phyloP scores from a whole-genome alignment of 306 rosid species.

The Begonia loranthoides region DNA sequence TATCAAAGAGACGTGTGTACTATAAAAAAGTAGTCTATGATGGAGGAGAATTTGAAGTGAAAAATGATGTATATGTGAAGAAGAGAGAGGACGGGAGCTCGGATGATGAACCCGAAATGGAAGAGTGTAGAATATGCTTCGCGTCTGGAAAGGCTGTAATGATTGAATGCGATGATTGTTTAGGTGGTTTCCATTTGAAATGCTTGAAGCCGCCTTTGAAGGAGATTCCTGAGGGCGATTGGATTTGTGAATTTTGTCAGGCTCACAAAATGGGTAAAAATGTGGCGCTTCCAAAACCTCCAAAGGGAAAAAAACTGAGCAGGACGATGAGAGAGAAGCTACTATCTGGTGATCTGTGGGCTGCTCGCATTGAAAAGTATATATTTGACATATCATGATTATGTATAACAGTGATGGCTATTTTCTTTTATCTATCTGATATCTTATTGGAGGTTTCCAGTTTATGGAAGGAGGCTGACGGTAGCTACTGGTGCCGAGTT shows the following conservation, averaged over 20 bases:
- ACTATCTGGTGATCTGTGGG: slow-evolving; percentile 78
- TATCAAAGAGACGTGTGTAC: slow-evolving; percentile 26
- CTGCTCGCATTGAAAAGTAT: slow-evolving; percentile 54
- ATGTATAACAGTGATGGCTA: slow-evolving; percentile 1
- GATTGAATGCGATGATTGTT: slow-evolving; percentile 91
- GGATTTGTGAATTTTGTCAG: slow-evolving; percentile 64
- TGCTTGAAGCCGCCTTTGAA: slow-evolving; percentile 71
- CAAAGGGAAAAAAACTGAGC: slow-evolving; percentile 43
- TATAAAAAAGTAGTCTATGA: slow-evolving; percentile 68
- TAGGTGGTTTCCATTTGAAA: slow-evolving; percentile 76
- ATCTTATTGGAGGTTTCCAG: slow-evolving; percentile 25
- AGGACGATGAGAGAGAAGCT: slow-evolving; percentile 82
- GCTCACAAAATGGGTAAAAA: slow-evolving; percentile 50
- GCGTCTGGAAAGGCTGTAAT: slow-evolving; percentile 35
- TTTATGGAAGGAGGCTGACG: slow-evolving; percentile 69
- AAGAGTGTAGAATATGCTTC: slow-evolving; percentile 74
- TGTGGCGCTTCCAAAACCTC: slow-evolving; percentile 43
- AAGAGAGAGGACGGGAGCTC: slow-evolving; percentile 64
- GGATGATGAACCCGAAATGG: slow-evolving; percentile 50
- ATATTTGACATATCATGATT: background rate
- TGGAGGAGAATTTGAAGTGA: slow-evolving; percentile 72
- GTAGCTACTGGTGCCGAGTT: slow-evolving; percentile 55
- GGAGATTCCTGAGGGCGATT: slow-evolving; percentile 83
- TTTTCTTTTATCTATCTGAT: slow-evolving; percentile 3
- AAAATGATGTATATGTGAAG: slow-evolving; percentile 64